Evolutionary conservation across 331 rosid species (phyloP).

Genomic region (Quercus lobata): DNA sequence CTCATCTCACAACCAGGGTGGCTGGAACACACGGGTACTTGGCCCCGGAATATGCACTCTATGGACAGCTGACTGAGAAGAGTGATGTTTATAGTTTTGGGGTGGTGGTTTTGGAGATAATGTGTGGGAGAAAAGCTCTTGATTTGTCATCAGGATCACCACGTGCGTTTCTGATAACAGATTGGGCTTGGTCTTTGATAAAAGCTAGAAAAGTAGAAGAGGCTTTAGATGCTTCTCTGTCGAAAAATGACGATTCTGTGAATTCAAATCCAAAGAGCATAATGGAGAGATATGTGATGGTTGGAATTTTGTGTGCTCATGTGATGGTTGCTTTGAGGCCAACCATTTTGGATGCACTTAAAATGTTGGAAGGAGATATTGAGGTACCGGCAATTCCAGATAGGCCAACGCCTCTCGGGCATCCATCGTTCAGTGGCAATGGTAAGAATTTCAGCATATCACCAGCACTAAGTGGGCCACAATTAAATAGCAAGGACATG

Average conservation of each 20-base stretch:
- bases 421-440: conserved; percentile 45
- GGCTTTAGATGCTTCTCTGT: conserved; percentile 58
- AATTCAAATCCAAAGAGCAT: conserved; percentile 76
- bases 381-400: conserved; percentile 87
- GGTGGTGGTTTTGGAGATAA: conserved; percentile 80
- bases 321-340: conserved; percentile 97
- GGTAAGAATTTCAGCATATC: conserved; percentile 69
- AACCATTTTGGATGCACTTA: conserved; percentile 78
- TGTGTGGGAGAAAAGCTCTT: conserved; percentile 92
- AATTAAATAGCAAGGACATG: conserved; percentile 64
- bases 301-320: conserved; percentile 89
- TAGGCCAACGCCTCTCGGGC: conserved; percentile 90
- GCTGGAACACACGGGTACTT: conserved; percentile 95
- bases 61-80: conserved; percentile 90
- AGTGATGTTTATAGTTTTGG: conserved; percentile 95
- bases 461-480: conserved; percentile 69
- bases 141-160: conserved; percentile 64
- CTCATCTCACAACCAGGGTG: conserved; percentile 54
- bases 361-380: conserved; percentile 92
- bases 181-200: conserved; percentile 92
- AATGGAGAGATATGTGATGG: conserved; percentile 83
- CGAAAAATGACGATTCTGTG: conserved; percentile 41
- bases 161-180: conserved; percentile 62
- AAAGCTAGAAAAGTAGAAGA: conserved; percentile 59
- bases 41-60: conserved; percentile 90